These are phyloP conservation scores for Rhynchospora breviuscula DNA, from an alignment of 176 grass and related monocot genomes.

Conservation along the genomic window DNA sequence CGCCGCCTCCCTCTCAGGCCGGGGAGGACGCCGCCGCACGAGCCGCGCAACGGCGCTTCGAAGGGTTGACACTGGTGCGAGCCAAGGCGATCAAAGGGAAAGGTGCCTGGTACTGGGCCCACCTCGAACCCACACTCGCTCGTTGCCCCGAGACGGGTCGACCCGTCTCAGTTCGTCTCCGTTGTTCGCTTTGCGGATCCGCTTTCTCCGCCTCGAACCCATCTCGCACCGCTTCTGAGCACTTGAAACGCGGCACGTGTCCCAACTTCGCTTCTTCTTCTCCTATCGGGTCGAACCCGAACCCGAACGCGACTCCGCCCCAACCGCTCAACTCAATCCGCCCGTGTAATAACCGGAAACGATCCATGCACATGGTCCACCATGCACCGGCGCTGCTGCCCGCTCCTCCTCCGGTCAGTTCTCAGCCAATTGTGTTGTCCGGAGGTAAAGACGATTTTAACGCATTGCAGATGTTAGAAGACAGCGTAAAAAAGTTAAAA, in stretches of 20 bases:
- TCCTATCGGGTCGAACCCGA: constrained; percentile 44
- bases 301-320: constrained; percentile 32
- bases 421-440: constrained; percentile 40
- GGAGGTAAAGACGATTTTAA: constrained; percentile 51
- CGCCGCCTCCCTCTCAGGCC: constrained; percentile 25
- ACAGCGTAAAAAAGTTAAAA: constrained; percentile 66
- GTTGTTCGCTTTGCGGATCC: constrained; percentile 46
- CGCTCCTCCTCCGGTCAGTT: constrained; percentile 13
- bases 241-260: constrained; percentile 72
- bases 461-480: constrained; percentile 56
- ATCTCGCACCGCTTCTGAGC: constrained; percentile 67
- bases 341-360: constrained; percentile 22
- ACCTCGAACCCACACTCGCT: constrained; percentile 62
- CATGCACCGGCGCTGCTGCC: constrained; percentile 31
- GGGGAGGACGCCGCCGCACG: constrained; percentile 32
- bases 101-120: constrained; percentile 75
- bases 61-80: constrained; percentile 48
- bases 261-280: constrained; percentile 62
- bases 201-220: constrained; percentile 70
- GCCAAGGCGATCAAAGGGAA: constrained; percentile 74
- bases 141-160: constrained; percentile 41
- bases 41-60: constrained; percentile 43
- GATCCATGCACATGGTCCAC: constrained; percentile 19
- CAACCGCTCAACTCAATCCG: constrained; percentile 48
- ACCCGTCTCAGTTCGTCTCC: constrained; percentile 42